Evolutionary conservation across 768 basidiomycete species (phyloP).

Genomic region (Arthromyces matolae): DNA sequence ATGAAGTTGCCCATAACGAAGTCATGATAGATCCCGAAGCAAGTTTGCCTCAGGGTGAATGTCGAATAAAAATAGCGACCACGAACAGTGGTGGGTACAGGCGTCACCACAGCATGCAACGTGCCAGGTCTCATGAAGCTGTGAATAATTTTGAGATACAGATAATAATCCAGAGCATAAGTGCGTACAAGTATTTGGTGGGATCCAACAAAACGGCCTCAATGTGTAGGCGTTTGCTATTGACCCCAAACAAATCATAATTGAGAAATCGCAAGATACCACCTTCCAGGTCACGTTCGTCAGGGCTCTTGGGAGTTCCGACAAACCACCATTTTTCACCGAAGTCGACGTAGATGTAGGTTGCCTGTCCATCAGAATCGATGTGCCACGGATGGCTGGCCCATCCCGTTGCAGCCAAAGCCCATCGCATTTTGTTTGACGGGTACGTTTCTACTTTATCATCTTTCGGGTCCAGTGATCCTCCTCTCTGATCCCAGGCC

Average conservation of each 20-base stretch:
- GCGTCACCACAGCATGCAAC: not conserved
- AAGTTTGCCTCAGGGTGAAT: not conserved
- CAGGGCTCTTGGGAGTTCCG: too few relatives aligned
- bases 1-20: not conserved
- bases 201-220: not conserved
- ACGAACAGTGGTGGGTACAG: not conserved
- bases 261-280: too few relatives aligned
- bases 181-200: not conserved
- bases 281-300: too few relatives aligned
- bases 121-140: not conserved
- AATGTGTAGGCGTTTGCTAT: not conserved
- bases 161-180: too few relatives aligned
- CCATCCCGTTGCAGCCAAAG: not conserved
- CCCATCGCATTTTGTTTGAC: not conserved
- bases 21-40: not conserved
- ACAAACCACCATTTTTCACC: too few relatives aligned
- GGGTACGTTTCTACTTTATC: not conserved
- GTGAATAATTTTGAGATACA: not conserved
- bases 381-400: not conserved
- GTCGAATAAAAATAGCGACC: not conserved
- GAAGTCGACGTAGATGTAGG: not conserved
- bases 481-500: not conserved
- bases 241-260: not conserved
- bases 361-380: not conserved
- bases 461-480: too few relatives aligned